These are phyloP conservation scores for Schizonepeta tenuifolia DNA, from an alignment of 257 asterid genomes.

Conservation along the genomic window DNA sequence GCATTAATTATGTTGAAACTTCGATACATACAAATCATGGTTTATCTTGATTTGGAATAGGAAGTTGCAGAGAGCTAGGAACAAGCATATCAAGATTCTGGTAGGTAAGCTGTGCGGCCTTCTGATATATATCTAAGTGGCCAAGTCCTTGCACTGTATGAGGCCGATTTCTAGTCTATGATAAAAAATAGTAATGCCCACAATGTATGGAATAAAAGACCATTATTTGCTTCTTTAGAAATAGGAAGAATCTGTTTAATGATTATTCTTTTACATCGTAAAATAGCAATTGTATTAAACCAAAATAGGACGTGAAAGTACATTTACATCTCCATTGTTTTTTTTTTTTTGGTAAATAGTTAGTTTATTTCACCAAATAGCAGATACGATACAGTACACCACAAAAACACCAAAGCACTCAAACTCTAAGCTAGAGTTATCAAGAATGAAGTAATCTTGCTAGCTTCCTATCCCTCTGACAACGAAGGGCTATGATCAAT, in stretches of 20 bases:
- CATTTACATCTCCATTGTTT: background rate
- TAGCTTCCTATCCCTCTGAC: too few relatives aligned
- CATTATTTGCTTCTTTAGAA: background rate
- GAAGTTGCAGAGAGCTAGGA: conserved; percentile 67
- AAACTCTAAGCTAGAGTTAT: too few relatives aligned
- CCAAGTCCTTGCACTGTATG: conserved; percentile 79
- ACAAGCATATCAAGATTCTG: conserved; percentile 62
- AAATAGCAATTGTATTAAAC: too few relatives aligned
- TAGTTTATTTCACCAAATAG: too few relatives aligned
- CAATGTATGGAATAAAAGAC: conserved; percentile 21
- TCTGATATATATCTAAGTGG: conserved; percentile 81
- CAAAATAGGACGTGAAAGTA: too few relatives aligned
- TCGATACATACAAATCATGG: background rate
- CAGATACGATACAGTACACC: too few relatives aligned
- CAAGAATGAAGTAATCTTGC: too few relatives aligned
- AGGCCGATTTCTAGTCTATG: background rate
- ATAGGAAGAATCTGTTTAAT: background rate
- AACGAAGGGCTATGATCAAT: too few relatives aligned
- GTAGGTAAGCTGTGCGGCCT: conserved; percentile 80
- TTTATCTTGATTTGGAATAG: conserved; percentile 40
- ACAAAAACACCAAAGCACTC: too few relatives aligned
- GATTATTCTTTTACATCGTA: background rate
- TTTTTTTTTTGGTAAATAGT: too few relatives aligned
- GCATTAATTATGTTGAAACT: too few relatives aligned
- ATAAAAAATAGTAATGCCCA: background rate